Percentiles rank a stretch among this genome's conserved stretches.
These are phyloP conservation scores for Hysterium pulicare DNA, from an alignment of 2,329 filamentous ascomycete species.

Conservation along the genomic window DNA sequence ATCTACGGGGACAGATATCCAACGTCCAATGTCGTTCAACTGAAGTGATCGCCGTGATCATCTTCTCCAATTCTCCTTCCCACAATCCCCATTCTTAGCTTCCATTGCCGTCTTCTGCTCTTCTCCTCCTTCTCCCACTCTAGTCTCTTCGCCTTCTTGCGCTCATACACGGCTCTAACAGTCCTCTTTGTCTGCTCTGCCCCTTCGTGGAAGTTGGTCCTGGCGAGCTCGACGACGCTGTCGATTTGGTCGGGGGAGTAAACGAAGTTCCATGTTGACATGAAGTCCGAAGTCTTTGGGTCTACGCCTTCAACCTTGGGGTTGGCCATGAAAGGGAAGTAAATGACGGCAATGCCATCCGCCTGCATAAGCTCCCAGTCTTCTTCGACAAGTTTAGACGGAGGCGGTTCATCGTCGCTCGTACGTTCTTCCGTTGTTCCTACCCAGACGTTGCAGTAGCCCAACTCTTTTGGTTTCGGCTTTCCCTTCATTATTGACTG, in stretches of 20 bases:
- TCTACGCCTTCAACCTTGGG: conserved; percentile 76
- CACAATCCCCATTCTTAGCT: conserved; percentile 46
- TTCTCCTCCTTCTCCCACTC: conserved; percentile 45
- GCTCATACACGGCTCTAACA: conserved; percentile 85
- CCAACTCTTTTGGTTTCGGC: conserved; percentile 52
- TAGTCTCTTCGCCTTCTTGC: conserved; percentile 71
- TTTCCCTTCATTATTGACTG: conserved; percentile 24
- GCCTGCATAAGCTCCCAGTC: conserved; percentile 66
- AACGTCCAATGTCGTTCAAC: conserved; percentile 35
- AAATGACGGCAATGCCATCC: conserved; percentile 81
- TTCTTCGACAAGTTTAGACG: conserved; percentile 57
- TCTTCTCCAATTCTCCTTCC: conserved; percentile 56
- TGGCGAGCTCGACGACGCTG: conserved; percentile 73
- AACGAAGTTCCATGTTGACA: conserved; percentile 97
- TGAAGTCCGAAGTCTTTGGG: conserved; percentile 76
- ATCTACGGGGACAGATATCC: not conserved
- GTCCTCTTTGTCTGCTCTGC: conserved; percentile 73
- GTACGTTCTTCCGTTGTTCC: conserved; percentile 75
- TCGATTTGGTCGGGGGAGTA: conserved; percentile 92
- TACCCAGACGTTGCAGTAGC: conserved; percentile 94
- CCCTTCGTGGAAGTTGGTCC: conserved; percentile 83
- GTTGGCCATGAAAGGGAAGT: conserved; percentile 86
- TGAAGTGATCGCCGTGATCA: conserved; percentile 61
- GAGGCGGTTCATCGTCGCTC: conserved; percentile 51
- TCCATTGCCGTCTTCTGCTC: conserved; percentile 35